Evolutionary conservation across 805 yeast species (phyloP), one percentile per base, ranked within the genome.

Genomic region (Candida palmyrensis): DNA sequence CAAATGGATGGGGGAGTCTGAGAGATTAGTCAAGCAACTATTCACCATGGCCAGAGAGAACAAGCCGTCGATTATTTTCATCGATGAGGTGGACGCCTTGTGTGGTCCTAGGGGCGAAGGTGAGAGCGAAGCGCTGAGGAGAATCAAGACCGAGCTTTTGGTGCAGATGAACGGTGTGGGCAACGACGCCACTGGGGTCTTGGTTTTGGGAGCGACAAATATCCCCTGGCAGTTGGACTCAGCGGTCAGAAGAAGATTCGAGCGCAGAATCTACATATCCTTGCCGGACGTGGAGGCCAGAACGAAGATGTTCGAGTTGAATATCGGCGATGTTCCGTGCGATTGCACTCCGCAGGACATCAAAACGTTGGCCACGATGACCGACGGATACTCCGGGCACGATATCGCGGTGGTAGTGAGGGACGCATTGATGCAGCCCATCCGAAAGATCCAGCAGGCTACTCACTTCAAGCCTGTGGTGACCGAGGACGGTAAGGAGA

Each of bases 91-190:
- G 22, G 98, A 92, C 61, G 97, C 98, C 0, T 66, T 92, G 36
- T 89, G 97, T 63, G 97, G 97, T 0, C 96, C 96, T 7, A 76
- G 98, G 62, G 97, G 97, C 21, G 97, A 90, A 55, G 96, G 96
- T 29, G 97, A 90, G 56, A 81, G 94, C 43, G 98, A 92, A 57
- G 97, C 98, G 0, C 79, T 89, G 22, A 75, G 98, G 53, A 79
- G 98, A 65, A 90, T 92, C 50, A 90, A 92, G 56, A 92, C 98
- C 0, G 98, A 92, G 55, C 67, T 92, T 36, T 71, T 92, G 47
- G 97, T 92, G 4, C 98, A 92, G 55, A 92, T 92, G 98, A 92
- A 92, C 58, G 98, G 98, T 48, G 98, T 92, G 11, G 98, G 98
- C 11, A 89, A 87, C 54, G 97, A 92, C 54, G 66, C 96, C 1